Percentiles rank a stretch among this genome's conserved stretches.
phyloP scores from a whole-genome alignment of 768 basidiomycete genomes.

The Podaxis carcinomalis region DNA sequence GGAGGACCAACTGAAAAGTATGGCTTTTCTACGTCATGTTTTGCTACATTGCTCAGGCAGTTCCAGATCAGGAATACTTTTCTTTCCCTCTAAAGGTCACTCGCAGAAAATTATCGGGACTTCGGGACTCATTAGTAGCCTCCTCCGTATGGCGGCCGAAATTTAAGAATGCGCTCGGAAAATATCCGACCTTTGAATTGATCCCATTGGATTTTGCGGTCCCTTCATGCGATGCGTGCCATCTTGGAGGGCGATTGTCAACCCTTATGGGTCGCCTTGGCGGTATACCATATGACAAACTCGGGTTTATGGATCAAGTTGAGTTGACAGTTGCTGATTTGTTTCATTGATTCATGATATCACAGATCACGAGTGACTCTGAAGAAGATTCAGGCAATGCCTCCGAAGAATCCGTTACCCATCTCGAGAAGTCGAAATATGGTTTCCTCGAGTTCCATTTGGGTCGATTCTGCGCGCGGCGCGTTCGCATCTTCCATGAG shows the following conservation, averaged over 20 bases:
- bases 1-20: slow-evolving; percentile 49
- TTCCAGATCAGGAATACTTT: slow-evolving; percentile 64
- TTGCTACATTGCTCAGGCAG: not conserved
- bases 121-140: slow-evolving; percentile 71
- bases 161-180: slow-evolving; percentile 63
- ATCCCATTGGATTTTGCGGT: slow-evolving; percentile 48
- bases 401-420: slow-evolving; percentile 1
- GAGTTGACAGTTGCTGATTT: not conserved
- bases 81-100: slow-evolving; percentile 60
- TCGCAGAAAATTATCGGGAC: slow-evolving; percentile 66
- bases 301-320: slow-evolving; percentile 52
- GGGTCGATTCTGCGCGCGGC: slow-evolving; percentile 75
- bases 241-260: slow-evolving; percentile 66
- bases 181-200: slow-evolving; percentile 61
- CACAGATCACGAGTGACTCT: slow-evolving; percentile 2
- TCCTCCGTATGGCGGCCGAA: slow-evolving; percentile 81
- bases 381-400: slow-evolving; percentile 16
- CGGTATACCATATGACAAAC: slow-evolving; percentile 66
- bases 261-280: slow-evolving; percentile 56
- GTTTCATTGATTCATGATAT: not conserved
- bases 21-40: slow-evolving; percentile 10
- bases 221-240: slow-evolving; percentile 79
- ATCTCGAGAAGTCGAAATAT: slow-evolving; percentile 3
- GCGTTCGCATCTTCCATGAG: slow-evolving; percentile 64
- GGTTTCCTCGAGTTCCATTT: slow-evolving; percentile 45